These are phyloP conservation scores for Mycena metata DNA, from an alignment of 768 basidiomycete species.

Conservation along the genomic window DNA sequence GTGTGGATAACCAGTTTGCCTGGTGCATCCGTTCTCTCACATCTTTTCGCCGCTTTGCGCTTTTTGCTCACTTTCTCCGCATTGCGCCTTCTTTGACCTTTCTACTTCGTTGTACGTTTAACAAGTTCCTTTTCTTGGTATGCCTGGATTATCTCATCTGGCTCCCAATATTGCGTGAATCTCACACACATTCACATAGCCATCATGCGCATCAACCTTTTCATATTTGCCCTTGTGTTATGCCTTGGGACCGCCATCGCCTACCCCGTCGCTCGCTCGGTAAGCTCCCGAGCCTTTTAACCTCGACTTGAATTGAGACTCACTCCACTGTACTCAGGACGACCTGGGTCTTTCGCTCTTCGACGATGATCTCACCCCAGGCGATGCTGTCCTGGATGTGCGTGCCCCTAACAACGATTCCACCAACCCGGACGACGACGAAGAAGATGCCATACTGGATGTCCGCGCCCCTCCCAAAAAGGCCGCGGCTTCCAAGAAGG, in stretches of 20 bases:
- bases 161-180: constrained; percentile 1
- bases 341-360: background rate
- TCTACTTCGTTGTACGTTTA: constrained; percentile 1
- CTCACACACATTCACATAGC: background rate
- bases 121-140: background rate
- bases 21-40: too few species aligned
- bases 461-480: too few species aligned
- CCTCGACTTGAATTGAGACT: too few species aligned
- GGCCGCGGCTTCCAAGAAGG: too few species aligned
- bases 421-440: background rate
- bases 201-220: too few species aligned
- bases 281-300: too few species aligned
- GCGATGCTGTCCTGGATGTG: background rate
- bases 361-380: constrained; percentile 1
- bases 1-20: too few species aligned
- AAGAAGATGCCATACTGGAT: too few species aligned
- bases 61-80: background rate
- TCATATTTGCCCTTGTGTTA: too few species aligned
- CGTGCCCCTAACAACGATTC: background rate
- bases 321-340: background rate
- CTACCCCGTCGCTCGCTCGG: too few species aligned
- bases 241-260: too few species aligned
- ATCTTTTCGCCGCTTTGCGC: too few species aligned
- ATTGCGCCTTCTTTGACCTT: constrained; percentile 1
- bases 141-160: background rate